Evolutionary conservation across 2,329 filamentous ascomycete genomes (phyloP).

Genomic region (Hypoxylon sp.): DNA sequence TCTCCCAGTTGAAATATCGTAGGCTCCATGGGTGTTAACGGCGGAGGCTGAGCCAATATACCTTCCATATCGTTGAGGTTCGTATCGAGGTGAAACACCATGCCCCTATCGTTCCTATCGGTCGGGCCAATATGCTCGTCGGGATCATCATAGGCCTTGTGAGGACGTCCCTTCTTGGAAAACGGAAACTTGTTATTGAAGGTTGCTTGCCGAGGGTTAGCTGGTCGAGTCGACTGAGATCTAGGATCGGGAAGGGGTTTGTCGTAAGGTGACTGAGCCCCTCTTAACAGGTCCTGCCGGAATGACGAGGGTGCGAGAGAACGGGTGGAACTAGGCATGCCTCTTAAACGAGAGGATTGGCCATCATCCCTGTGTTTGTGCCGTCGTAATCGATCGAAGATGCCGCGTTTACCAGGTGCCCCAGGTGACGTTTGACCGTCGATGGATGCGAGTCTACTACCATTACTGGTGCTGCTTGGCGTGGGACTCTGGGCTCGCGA

Average conservation of each 20-base stretch:
- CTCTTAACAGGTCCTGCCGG: slow-evolving; percentile 60
- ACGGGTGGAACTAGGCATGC: slow-evolving; percentile 66
- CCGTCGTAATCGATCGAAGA: slow-evolving; percentile 65
- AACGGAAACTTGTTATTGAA: slow-evolving; percentile 76
- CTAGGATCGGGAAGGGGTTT: slow-evolving; percentile 51
- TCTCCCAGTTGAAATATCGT: slow-evolving; percentile 57
- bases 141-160: slow-evolving; percentile 63
- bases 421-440: slow-evolving; percentile 72
- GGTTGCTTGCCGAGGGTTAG: slow-evolving; percentile 60
- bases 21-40: slow-evolving; percentile 78
- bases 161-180: slow-evolving; percentile 66
- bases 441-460: slow-evolving; percentile 62
- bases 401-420: slow-evolving; percentile 64
- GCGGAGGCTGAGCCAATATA: slow-evolving; percentile 79
- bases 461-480: slow-evolving; percentile 77
- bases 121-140: slow-evolving; percentile 73
- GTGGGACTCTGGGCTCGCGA: slow-evolving; percentile 84
- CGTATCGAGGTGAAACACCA: slow-evolving; percentile 84
- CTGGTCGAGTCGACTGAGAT: slow-evolving; percentile 44
- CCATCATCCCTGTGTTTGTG: slow-evolving; percentile 69
- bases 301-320: slow-evolving; percentile 67
- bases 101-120: slow-evolving; percentile 70
- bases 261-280: slow-evolving; percentile 57
- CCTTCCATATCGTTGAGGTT: slow-evolving; percentile 93
- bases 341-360: slow-evolving; percentile 58